Percentiles rank a stretch among this genome's conserved stretches.
Conservation (phyloP, 2,329 filamentous ascomycete genomes). For the Hypoxylon sp. region DNA sequence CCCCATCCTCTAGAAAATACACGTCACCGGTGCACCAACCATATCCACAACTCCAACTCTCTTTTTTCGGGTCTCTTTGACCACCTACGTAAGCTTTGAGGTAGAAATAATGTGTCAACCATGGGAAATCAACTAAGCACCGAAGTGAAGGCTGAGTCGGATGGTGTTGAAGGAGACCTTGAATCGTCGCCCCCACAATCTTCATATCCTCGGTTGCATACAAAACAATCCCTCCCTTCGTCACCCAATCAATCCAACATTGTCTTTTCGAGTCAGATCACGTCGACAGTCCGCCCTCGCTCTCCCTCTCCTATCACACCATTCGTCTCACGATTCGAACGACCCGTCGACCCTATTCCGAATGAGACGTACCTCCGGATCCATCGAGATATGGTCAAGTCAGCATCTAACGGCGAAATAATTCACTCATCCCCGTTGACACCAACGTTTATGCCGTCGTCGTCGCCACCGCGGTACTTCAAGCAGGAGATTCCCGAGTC, state of each 20-base stretch:
- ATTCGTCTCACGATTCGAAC: not conserved
- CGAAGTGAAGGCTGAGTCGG: slow-evolving; percentile 27
- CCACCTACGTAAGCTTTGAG: not conserved
- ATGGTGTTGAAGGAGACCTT: slow-evolving; percentile 4
- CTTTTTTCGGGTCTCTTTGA: not conserved
- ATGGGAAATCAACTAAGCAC: slow-evolving; percentile 37
- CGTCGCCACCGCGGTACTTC: not conserved
- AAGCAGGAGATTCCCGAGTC: slow-evolving; percentile 34
- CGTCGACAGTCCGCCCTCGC: slow-evolving; percentile 11
- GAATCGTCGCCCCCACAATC: not conserved
- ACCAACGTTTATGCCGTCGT: slow-evolving; percentile 1
- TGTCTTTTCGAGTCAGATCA: slow-evolving; percentile 42
- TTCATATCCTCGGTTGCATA: not conserved
- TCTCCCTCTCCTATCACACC: not conserved
- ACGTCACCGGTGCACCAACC: not conserved
- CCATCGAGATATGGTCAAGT: not conserved
- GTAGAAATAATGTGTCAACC: slow-evolving; percentile 17
- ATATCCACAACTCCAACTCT: not conserved
- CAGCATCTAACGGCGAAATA: not conserved
- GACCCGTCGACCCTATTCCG: not conserved
- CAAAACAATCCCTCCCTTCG: slow-evolving; percentile 5
- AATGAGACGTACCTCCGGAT: not conserved
- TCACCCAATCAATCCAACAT: slow-evolving; percentile 25
- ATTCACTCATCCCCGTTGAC: slow-evolving; percentile 8
- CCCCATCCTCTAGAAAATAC: not conserved